Conservation (phyloP, 768 basidiomycete species). For the Russula virescens region DNA sequence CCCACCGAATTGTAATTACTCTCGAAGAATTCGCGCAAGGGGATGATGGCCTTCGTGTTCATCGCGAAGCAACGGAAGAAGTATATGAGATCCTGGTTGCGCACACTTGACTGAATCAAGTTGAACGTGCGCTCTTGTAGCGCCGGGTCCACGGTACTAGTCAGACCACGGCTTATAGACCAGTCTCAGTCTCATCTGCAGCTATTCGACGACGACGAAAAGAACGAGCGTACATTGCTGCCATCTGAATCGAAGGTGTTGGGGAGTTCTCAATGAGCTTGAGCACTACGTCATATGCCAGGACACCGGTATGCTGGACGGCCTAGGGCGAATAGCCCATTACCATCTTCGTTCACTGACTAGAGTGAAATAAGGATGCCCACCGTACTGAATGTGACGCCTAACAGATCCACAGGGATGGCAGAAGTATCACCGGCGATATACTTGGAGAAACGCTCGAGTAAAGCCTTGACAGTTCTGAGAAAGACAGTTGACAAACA, state of each 20-base stretch:
- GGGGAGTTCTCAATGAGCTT: slow-evolving; percentile 64
- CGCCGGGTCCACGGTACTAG: slow-evolving; percentile 47
- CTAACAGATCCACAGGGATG: slow-evolving; percentile 77
- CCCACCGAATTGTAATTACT: slow-evolving; percentile 62
- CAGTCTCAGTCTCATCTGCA: neutral
- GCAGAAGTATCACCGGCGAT: slow-evolving; percentile 64
- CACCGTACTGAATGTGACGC: slow-evolving; percentile 46
- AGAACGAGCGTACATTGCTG: slow-evolving; percentile 54
- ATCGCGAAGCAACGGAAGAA: slow-evolving; percentile 53
- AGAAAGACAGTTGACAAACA: slow-evolving; percentile 26
- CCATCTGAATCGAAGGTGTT: slow-evolving; percentile 65
- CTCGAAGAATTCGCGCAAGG: slow-evolving; percentile 57
- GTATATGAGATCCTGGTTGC: slow-evolving; percentile 57
- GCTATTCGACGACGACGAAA: neutral
- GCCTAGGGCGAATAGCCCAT: slow-evolving; percentile 42
- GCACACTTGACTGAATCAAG: slow-evolving; percentile 48
- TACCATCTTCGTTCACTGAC: neutral
- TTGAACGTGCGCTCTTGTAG: slow-evolving; percentile 59
- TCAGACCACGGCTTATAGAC: slow-evolving; percentile 52
- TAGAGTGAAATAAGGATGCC: slow-evolving; percentile 22
- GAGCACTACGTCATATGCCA: slow-evolving; percentile 70
- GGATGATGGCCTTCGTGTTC: slow-evolving; percentile 53
- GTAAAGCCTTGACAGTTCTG: slow-evolving; percentile 73
- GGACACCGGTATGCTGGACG: slow-evolving; percentile 64
- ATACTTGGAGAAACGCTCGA: slow-evolving; percentile 63